Evolutionary conservation across 805 yeast genomes (phyloP).

Genomic region (Saccharomycopsis synnaedendra): DNA sequence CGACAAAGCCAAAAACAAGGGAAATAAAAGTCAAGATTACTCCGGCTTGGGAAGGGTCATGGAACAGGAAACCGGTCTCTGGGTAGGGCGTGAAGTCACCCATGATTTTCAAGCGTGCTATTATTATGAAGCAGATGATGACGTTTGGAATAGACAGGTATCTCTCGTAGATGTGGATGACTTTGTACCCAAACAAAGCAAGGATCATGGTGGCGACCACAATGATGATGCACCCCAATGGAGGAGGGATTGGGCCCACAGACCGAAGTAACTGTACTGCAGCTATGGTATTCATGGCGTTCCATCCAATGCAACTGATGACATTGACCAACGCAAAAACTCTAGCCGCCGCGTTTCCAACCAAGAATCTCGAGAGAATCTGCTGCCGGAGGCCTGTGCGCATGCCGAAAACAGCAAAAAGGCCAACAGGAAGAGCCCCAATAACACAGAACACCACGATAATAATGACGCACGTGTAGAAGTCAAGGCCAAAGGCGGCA

Average conservation of each 20-base stretch:
- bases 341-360: slow-evolving; percentile 68
- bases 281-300: slow-evolving; percentile 84
- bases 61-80: slow-evolving; percentile 32
- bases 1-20: slow-evolving; percentile 74
- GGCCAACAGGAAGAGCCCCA: slow-evolving; percentile 75
- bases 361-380: slow-evolving; percentile 65
- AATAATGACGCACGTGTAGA: slow-evolving; percentile 57
- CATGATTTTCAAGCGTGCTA: slow-evolving; percentile 61
- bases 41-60: slow-evolving; percentile 49
- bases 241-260: slow-evolving; percentile 54
- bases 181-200: slow-evolving; percentile 75
- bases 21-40: slow-evolving; percentile 75
- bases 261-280: slow-evolving; percentile 75
- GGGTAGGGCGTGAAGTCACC: slow-evolving; percentile 33
- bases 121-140: slow-evolving; percentile 62
- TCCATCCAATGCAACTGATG: slow-evolving; percentile 91
- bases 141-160: slow-evolving; percentile 83
- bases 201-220: slow-evolving; percentile 57
- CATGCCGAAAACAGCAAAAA: slow-evolving; percentile 74
- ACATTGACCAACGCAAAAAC: slow-evolving; percentile 68
- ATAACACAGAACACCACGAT: slow-evolving; percentile 64
- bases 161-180: slow-evolving; percentile 73
- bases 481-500: slow-evolving; percentile 52
- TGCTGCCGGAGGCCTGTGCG: slow-evolving; percentile 82
- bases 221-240: slow-evolving; percentile 81